Evolutionary conservation across 768 basidiomycete species (phyloP).

Genomic region (Rhodotorula diobovata): DNA sequence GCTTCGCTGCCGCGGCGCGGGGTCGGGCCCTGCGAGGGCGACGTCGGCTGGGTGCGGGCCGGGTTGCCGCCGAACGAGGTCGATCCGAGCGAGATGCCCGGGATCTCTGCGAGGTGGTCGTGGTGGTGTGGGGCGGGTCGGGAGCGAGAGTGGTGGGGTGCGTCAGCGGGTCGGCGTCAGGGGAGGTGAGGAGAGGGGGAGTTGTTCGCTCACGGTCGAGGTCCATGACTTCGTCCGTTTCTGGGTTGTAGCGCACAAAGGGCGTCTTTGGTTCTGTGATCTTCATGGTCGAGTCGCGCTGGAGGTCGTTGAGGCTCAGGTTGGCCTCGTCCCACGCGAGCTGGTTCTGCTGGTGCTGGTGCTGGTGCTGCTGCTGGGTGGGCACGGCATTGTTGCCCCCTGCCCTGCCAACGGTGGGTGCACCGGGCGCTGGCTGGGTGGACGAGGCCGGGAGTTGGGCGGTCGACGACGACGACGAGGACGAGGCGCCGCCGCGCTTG

Average conservation of each 20-base stretch:
- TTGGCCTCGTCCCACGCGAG: conserved; percentile 42
- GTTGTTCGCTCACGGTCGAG: conserved; percentile 37
- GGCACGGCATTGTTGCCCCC: background rate
- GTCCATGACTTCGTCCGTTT: conserved; percentile 44
- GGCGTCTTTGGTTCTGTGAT: conserved; percentile 44
- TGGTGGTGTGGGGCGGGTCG: no score
- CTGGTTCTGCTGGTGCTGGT: background rate
- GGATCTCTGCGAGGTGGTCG: conserved; percentile 34
- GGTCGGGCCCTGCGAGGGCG: background rate
- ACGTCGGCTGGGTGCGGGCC: background rate
- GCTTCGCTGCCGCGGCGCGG: conserved; percentile 20
- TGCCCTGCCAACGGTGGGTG: no score
- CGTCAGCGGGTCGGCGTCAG: background rate
- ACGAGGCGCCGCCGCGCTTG: conserved; percentile 25
- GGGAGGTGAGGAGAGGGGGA: background rate
- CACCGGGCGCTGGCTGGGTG: background rate
- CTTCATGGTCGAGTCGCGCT: conserved; percentile 41
- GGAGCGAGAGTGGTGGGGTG: background rate
- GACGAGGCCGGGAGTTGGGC: background rate
- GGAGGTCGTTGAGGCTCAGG: conserved; percentile 40
- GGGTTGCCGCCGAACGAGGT: conserved; percentile 15
- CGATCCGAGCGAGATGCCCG: conserved; percentile 42
- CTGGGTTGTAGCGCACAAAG: conserved; percentile 44
- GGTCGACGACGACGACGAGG: background rate
- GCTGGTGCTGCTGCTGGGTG: no score